Evolutionary conservation across 345 rosid genomes (phyloP).

Genomic region (Eucalyptus coolabah): DNA sequence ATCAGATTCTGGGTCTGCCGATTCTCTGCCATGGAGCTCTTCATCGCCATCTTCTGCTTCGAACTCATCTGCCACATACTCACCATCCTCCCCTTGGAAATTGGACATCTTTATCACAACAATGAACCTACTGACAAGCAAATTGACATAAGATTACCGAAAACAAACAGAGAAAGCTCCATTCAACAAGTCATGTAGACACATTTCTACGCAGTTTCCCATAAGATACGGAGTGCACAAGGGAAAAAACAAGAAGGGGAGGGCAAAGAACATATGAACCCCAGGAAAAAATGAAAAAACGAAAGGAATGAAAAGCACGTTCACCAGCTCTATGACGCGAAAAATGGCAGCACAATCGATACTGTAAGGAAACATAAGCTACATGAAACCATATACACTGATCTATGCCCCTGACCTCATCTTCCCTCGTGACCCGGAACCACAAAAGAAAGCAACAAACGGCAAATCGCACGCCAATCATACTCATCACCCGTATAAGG

Average conservation of each 20-base stretch:
- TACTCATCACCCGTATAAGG: neutral
- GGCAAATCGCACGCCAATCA: neutral
- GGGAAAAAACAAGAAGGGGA: neutral
- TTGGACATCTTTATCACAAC: slow-evolving; percentile 29
- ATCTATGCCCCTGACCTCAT: neutral
- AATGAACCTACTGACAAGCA: neutral
- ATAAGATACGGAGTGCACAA: neutral
- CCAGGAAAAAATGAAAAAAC: too few species aligned
- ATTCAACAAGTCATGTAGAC: neutral
- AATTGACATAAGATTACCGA: neutral
- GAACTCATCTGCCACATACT: slow-evolving; percentile 53
- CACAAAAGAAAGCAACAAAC: neutral
- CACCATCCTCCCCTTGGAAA: slow-evolving; percentile 43
- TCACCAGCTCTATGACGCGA: neutral
- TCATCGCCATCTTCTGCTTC: slow-evolving; percentile 56
- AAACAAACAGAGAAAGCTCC: neutral
- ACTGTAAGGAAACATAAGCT: neutral
- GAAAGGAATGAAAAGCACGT: neutral
- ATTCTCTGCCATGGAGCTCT: slow-evolving; percentile 29
- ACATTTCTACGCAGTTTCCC: neutral
- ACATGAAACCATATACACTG: neutral
- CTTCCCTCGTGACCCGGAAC: neutral
- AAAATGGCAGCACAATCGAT: neutral
- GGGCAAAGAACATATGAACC: neutral
- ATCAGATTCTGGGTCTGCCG: slow-evolving; percentile 58